These are phyloP conservation scores for Protomyces inouyei DNA, from an alignment of 1,139 yeast genomes.

Conservation along the genomic window DNA sequence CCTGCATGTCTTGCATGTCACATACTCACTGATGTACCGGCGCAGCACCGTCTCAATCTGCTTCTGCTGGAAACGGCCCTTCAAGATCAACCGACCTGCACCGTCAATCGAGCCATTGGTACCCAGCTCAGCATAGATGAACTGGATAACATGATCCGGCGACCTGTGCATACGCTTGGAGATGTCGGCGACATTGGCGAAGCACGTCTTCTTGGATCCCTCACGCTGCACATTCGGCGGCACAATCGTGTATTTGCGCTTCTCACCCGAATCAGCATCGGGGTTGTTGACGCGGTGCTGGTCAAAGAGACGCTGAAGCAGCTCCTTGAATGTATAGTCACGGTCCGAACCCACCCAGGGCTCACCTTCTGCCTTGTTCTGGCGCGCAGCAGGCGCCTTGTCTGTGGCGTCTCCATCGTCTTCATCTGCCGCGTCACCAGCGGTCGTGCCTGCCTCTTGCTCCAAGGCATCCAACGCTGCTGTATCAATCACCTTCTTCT, in stretches of 20 bases:
- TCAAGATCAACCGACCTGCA: constrained; percentile 89
- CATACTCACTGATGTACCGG: constrained; percentile 84
- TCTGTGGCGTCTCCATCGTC: constrained; percentile 30
- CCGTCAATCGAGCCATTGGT: constrained; percentile 99
- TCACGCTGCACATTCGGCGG: constrained; percentile 97
- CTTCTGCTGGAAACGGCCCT: constrained; percentile 97
- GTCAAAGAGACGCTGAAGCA: constrained; percentile 76
- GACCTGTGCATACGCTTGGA: constrained; percentile 92
- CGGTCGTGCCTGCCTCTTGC: constrained; percentile 43
- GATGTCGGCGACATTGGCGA: constrained; percentile 92
- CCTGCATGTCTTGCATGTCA: constrained; percentile 97
- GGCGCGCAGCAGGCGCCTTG: constrained; percentile 38
- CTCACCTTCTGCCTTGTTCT: constrained; percentile 36
- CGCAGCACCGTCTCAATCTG: constrained; percentile 95
- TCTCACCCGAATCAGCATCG: constrained; percentile 93
- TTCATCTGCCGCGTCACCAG: constrained; percentile 50
- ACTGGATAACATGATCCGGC: constrained; percentile 94
- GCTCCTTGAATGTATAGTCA: constrained; percentile 70
- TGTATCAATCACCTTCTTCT: constrained; percentile 56
- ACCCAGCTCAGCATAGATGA: constrained; percentile 97
- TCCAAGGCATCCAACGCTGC: constrained; percentile 85
- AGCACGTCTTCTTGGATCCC: constrained; percentile 92
- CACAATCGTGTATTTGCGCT: constrained; percentile 91
- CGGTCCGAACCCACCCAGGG: constrained; percentile 39
- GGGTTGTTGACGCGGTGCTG: constrained; percentile 92